phyloP scores from a whole-genome alignment of 805 yeast species.

The Lipomyces spencermartinsiae region DNA sequence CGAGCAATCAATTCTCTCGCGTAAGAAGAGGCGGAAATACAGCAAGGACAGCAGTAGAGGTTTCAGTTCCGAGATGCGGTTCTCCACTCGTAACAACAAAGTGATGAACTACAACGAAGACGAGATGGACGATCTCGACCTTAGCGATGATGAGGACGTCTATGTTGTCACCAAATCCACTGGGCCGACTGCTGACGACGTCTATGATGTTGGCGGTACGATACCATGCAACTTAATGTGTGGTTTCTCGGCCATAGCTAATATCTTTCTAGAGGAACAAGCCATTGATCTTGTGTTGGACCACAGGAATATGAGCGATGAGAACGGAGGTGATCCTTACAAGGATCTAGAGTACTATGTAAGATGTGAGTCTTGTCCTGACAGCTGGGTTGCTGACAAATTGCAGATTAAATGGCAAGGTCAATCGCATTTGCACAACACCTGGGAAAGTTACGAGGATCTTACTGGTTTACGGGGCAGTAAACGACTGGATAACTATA shows the following conservation, averaged over 20 bases:
- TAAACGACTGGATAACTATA: slow-evolving; percentile 88
- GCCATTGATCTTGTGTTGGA: slow-evolving; percentile 61
- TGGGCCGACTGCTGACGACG: slow-evolving; percentile 6
- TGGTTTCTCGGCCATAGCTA: not conserved
- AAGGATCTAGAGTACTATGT: slow-evolving; percentile 44
- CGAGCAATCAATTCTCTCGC: slow-evolving; percentile 15
- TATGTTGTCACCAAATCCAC: slow-evolving; percentile 10
- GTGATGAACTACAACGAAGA: slow-evolving; percentile 81
- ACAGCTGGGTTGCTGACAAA: not conserved
- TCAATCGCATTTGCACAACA: slow-evolving; percentile 88
- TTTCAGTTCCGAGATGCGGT: slow-evolving; percentile 53
- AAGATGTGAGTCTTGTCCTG: slow-evolving; percentile 58
- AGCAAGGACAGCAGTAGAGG: slow-evolving; percentile 13
- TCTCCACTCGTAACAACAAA: slow-evolving; percentile 74
- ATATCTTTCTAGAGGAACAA: slow-evolving; percentile 35
- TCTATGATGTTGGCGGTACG: slow-evolving; percentile 28
- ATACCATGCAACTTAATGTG: slow-evolving; percentile 6
- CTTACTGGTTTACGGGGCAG: slow-evolving; percentile 66
- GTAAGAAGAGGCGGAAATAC: slow-evolving; percentile 39
- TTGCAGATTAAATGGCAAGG: slow-evolving; percentile 80
- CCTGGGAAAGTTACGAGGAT: slow-evolving; percentile 79
- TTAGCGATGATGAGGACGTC: slow-evolving; percentile 51
- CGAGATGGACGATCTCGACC: slow-evolving; percentile 56
- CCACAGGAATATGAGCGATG: slow-evolving; percentile 53
- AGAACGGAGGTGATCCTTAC: slow-evolving; percentile 40